Evolutionary conservation across 306 rosid genomes (phyloP), one percentile per base, ranked within the genome.

Genomic region (Mimosa bimucronata): DNA sequence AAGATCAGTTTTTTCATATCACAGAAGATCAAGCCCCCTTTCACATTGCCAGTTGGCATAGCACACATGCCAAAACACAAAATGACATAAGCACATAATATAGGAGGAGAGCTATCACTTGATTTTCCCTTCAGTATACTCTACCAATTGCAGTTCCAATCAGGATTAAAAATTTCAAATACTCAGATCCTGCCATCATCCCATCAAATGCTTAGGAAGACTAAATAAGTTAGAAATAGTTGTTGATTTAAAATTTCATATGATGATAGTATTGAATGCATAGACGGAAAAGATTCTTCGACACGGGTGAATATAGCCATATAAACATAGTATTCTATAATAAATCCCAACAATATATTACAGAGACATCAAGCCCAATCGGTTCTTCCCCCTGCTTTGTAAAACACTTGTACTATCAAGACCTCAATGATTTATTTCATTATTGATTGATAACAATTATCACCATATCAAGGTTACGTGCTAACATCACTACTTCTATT

Each of bases 361-460:
- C 50, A 61, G 67, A 85, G 57, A 81, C 10, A 48, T 57, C 69
- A 77, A 72, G 73, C 67, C 62, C 67, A 77, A 77, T 66, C 73
- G 28, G 72, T 15, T 77, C 66, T 68, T 31, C 16, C 18, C 67
- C 28, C 80, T 48, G 5, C 61, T 55, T 21, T n/a, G 61, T 55
- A 21, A 26, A 9, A 26, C 50, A 16, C 38, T 6, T 2, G 34
- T 37, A 71, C 41, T 7, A 52, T 29, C 31, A n/a, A n/a, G 44
- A 76, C 58, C 66, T 71, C 50, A 75, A 13, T 7, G 52, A 53
- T 31, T 46, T 42, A 76, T 38, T 64, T 50, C 30, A 38, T 25
- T 28, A 57, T 52, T n/a, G 26, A 25, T 45, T 62, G n/a, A n/a
- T n/a, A n/a, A 71, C 30, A 45, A 37, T 38, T 46, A 76, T 52